A percentile compares a stretch with the other conserved stretches of the same genome.
Evolutionary conservation across 2,329 filamentous ascomycete species (phyloP).

Genomic region (Gnomoniopsis smithogilvyi): DNA sequence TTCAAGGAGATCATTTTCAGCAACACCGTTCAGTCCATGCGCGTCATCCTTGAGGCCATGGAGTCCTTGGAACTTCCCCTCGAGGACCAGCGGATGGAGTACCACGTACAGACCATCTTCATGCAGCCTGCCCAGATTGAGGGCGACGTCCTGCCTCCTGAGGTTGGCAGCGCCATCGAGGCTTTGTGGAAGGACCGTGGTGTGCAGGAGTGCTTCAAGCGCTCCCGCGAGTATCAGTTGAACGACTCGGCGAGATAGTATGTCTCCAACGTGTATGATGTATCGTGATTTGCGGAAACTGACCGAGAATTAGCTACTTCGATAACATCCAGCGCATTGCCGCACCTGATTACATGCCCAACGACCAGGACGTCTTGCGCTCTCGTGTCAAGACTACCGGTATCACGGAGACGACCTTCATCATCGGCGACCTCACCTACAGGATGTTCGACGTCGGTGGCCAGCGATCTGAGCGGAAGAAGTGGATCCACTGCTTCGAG

Average conservation of each 20-base stretch:
- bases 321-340: conserved; percentile 91
- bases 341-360: conserved; percentile 88
- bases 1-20: conserved; percentile 72
- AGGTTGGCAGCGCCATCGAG: conserved; percentile 90
- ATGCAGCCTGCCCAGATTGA: conserved; percentile 98
- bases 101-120: conserved; percentile 97
- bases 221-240: conserved; percentile 91
- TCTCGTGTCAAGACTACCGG: conserved; percentile 97
- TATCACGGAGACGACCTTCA: conserved; percentile 96
- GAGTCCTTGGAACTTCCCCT: conserved; percentile 74
- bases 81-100: conserved; percentile 89
- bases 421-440: conserved; percentile 91
- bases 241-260: conserved; percentile 97
- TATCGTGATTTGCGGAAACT: conserved; percentile 22
- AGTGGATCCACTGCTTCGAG: conserved; percentile 99
- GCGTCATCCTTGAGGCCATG: conserved; percentile 67
- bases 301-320: conserved; percentile 70
- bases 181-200: conserved; percentile 90
- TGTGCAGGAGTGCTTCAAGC: conserved; percentile 92
- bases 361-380: conserved; percentile 90
- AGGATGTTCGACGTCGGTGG: conserved; percentile 98
- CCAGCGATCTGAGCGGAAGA: conserved; percentile 94
- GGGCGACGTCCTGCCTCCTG: conserved; percentile 88
- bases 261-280: conserved; percentile 35
- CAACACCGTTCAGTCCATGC: conserved; percentile 69